These are phyloP conservation scores for Pueraria montana DNA, from an alignment of 306 rosid genomes.

Conservation along the genomic window DNA sequence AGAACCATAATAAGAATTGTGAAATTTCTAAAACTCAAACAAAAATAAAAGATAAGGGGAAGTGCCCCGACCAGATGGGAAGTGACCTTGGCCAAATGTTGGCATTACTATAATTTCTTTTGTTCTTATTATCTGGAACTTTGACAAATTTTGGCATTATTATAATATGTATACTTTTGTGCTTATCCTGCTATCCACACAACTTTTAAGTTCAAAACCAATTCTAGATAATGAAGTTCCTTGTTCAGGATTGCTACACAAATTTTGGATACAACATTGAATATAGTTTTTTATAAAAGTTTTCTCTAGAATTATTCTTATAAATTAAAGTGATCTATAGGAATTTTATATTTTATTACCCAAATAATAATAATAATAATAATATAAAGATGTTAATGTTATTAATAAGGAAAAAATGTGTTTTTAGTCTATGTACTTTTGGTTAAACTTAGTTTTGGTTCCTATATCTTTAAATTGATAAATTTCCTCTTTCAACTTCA, in stretches of 20 bases:
- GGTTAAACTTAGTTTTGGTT: too few relatives aligned
- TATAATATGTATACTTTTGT: not conserved
- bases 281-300: not conserved
- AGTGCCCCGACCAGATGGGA: conserved; percentile 25
- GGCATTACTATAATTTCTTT: not conserved
- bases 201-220: not conserved
- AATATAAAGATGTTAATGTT: not conserved
- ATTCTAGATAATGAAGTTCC: not conserved
- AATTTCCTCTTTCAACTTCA: too few relatives aligned
- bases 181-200: not conserved
- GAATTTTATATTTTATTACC: not conserved
- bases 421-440: too few relatives aligned
- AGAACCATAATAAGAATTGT: not conserved
- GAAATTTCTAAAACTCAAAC: conserved; percentile 2
- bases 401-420: not conserved
- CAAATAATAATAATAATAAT: not conserved
- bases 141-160: not conserved
- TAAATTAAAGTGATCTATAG: not conserved
- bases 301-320: not conserved
- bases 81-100: conserved; percentile 24
- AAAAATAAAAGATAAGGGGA: conserved; percentile 25
- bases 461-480: too few relatives aligned
- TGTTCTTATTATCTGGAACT: not conserved
- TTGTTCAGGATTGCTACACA: not conserved
- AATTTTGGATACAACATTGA: not conserved